These are phyloP conservation scores for Lycium barbarum DNA, from an alignment of 257 asterid genomes.

Conservation along the genomic window DNA sequence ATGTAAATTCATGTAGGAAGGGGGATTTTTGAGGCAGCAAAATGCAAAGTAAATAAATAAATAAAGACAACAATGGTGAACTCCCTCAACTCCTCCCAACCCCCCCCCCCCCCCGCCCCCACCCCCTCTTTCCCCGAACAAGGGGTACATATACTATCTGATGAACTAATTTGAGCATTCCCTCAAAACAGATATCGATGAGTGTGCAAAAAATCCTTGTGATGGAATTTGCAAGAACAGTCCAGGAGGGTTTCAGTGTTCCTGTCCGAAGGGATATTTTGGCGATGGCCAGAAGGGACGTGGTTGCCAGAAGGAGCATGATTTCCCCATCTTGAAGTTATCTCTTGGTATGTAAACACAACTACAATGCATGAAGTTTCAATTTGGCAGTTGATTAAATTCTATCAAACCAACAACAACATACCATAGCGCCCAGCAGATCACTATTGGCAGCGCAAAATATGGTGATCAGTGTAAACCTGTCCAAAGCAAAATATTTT, in stretches of 20 bases:
- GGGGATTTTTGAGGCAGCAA: no score
- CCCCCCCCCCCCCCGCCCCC: background rate
- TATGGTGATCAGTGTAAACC: no score
- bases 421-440: no score
- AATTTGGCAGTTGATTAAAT: no score
- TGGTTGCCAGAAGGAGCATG: background rate
- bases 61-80: no score
- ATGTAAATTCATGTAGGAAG: no score
- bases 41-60: no score
- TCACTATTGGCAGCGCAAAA: no score
- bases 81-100: no score
- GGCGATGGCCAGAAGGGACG: slow-evolving; percentile 26
- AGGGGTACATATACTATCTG: background rate
- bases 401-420: no score
- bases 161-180: background rate
- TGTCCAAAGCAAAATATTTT: no score
- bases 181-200: slow-evolving; percentile 23
- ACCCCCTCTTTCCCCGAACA: background rate
- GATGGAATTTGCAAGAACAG: slow-evolving; percentile 22
- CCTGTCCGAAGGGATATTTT: slow-evolving; percentile 26
- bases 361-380: background rate
- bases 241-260: slow-evolving; percentile 32
- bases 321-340: slow-evolving; percentile 20
- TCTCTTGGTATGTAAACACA: slow-evolving; percentile 28
- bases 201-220: slow-evolving; percentile 10